Evolutionary conservation across 225 moss, liverwort and hornwort species (phyloP), one percentile per base, ranked within the genome.

Genomic region (Climacium dendroides): DNA sequence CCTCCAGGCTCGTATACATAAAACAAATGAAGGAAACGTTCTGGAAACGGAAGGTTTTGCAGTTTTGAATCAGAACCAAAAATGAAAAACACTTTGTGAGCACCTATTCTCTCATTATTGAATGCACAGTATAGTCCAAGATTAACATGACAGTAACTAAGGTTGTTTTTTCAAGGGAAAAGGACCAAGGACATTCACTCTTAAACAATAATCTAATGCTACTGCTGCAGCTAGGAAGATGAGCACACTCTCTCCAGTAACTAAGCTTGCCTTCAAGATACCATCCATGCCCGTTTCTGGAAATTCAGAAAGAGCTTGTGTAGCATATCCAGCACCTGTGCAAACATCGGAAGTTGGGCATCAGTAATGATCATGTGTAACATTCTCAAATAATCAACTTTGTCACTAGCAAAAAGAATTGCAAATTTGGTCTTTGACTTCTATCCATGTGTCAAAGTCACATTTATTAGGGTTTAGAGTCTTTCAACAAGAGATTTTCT

Each of bases 131-230:
- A n/a, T n/a, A n/a, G n/a, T n/a, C 52, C 53, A 50, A 77, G 29
- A 39, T 69, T 63, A 59, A 62, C 30, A 78, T 39, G 19, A 23
- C 28, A 43, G 57, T 53, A 26, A 37, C 75, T 89, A 88, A 59
- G 39, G 39, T 64, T 83, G 37, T 66, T 91, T 94, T 63, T 74
- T 92, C 41, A 74, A 92, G n/a, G 95, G 95, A 60, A 95, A 95
- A 58, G 93, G 89, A 52, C 88, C 87, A 66, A 98, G 76, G 28
- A 95, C 41, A 74, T 90, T 92, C 85, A 89, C 91, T 71, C 89
- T 90, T 52, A 97, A 89, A 89, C 95, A 98, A 83, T 93, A 98
- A 88, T 98, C 98, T 88, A 98, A 86, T 55, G 94, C 95, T 83
- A 97, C 84, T 82, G 95, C 94, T 75, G 96, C 93, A 64, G 91